Evolutionary conservation across 2,329 filamentous ascomycete genomes (phyloP).

Genomic region (Diaporthe ampelina): DNA sequence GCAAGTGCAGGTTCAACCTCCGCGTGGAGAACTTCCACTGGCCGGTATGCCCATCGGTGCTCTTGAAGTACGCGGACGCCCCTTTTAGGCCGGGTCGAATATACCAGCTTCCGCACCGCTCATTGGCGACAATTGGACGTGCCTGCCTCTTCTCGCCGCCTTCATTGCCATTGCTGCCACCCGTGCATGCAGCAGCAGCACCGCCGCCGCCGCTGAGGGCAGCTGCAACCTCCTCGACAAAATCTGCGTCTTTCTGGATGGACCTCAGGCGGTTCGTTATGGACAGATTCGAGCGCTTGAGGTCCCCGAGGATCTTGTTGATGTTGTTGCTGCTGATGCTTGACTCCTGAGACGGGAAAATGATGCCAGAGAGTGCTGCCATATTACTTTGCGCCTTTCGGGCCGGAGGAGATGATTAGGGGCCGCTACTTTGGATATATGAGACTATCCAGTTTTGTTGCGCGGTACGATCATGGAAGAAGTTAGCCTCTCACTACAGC

Average conservation of each 20-base stretch:
- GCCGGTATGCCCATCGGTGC: conserved; percentile 92
- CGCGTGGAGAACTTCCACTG: conserved; percentile 92
- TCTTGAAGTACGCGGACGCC: conserved; percentile 95
- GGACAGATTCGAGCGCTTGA: conserved; percentile 83
- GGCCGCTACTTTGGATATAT: neutral
- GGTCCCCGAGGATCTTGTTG: conserved; percentile 76
- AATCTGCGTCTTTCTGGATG: conserved; percentile 81
- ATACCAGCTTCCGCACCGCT: conserved; percentile 97
- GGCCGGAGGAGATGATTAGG: neutral
- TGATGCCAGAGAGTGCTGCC: conserved; percentile 56
- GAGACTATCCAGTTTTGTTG: neutral
- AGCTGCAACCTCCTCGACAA: conserved; percentile 74
- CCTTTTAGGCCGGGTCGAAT: conserved; percentile 75
- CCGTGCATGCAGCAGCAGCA: conserved; percentile 1
- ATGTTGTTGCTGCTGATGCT: conserved; percentile 68
- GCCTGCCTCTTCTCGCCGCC: neutral
- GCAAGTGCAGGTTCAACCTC: conserved; percentile 85
- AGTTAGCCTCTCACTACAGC: neutral
- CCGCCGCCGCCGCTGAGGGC: conserved; percentile 53
- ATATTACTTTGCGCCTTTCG: conserved; percentile 36
- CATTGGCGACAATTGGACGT: conserved; percentile 88
- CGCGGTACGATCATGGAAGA: neutral
- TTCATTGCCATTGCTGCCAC: neutral
- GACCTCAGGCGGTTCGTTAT: conserved; percentile 86
- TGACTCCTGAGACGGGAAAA: conserved; percentile 65